These are phyloP conservation scores for Beauveria australis DNA, from an alignment of 2,329 filamentous ascomycete species.

Conservation along the genomic window DNA sequence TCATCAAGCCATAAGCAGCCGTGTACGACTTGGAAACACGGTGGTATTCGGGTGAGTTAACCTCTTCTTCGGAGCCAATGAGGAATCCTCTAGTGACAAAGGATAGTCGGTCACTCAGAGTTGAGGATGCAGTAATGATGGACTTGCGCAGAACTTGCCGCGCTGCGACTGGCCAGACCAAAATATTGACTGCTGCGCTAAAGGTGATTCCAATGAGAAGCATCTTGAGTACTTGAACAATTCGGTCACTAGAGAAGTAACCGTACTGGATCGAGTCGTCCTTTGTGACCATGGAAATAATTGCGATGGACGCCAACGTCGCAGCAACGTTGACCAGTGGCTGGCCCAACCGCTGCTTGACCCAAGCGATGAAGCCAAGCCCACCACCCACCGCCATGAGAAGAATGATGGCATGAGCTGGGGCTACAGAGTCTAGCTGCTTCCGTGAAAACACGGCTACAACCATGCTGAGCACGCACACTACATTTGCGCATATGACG, in stretches of 20 bases:
- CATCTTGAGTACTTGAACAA: slow-evolving; percentile 76
- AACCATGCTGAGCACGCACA: slow-evolving; percentile 82
- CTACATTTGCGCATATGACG: slow-evolving; percentile 59
- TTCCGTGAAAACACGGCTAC: slow-evolving; percentile 71
- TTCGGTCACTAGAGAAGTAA: slow-evolving; percentile 72
- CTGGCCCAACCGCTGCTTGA: slow-evolving; percentile 70
- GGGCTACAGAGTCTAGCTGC: slow-evolving; percentile 52
- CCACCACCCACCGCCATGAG: slow-evolving; percentile 79
- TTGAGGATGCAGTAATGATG: slow-evolving; percentile 62
- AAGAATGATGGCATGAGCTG: slow-evolving; percentile 74
- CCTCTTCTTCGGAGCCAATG: slow-evolving; percentile 70
- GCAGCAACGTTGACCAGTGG: slow-evolving; percentile 78
- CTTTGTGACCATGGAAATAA: slow-evolving; percentile 85
- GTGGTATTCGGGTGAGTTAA: slow-evolving; percentile 58
- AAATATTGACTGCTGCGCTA: slow-evolving; percentile 65
- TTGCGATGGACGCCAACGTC: slow-evolving; percentile 77
- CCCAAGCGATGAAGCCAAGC: slow-evolving; percentile 80
- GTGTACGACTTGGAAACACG: slow-evolving; percentile 56
- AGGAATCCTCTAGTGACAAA: slow-evolving; percentile 76
- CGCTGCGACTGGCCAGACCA: slow-evolving; percentile 73
- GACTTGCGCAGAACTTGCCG: slow-evolving; percentile 64
- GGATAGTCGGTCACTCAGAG: slow-evolving; percentile 72
- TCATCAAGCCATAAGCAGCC: slow-evolving; percentile 59
- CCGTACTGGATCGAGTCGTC: slow-evolving; percentile 80
- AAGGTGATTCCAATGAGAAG: slow-evolving; percentile 67